Evolutionary conservation across 768 basidiomycete genomes (phyloP).

Genomic region (Pulveroboletus ravenelii): DNA sequence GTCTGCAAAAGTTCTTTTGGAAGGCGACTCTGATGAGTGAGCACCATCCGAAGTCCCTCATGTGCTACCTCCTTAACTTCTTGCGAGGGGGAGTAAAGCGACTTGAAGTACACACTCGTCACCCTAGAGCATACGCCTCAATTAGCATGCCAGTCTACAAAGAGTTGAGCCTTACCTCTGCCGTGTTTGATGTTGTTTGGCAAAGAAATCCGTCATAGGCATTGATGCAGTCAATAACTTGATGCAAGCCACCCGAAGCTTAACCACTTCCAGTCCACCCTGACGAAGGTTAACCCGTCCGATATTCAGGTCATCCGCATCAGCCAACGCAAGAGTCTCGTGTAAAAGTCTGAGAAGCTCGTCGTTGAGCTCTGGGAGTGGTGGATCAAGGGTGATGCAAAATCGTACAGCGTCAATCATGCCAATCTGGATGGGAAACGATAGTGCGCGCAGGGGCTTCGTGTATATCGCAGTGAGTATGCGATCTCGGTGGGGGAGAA

Average conservation of each 20-base stretch:
- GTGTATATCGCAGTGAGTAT: conserved; percentile 88
- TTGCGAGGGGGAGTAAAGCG: conserved; percentile 83
- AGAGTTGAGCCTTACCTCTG: conserved; percentile 55
- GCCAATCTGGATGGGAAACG: conserved; percentile 93
- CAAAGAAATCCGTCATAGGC: conserved; percentile 91
- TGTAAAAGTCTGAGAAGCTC: conserved; percentile 87
- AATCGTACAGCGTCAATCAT: conserved; percentile 97
- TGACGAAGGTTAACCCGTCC: conserved; percentile 75
- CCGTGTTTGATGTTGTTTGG: conserved; percentile 75
- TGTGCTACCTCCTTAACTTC: conserved; percentile 96
- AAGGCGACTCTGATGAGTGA: conserved; percentile 83
- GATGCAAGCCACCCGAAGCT: conserved; percentile 91
- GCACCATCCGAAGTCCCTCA: conserved; percentile 84
- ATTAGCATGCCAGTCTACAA: not conserved
- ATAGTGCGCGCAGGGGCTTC: conserved; percentile 93
- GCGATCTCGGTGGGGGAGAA: conserved; percentile 80
- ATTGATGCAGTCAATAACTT: conserved; percentile 90
- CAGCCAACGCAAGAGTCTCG: conserved; percentile 91
- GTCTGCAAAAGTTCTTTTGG: conserved; percentile 95
- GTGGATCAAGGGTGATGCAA: conserved; percentile 83
- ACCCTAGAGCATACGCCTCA: conserved; percentile 50
- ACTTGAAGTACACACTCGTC: conserved; percentile 96
- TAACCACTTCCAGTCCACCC: conserved; percentile 73
- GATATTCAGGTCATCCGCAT: conserved; percentile 87
- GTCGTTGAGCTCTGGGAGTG: conserved; percentile 87